Base-by-base conservation (phyloP, 2,329 filamentous ascomycete species). In the Exophiala bonariae region DNA sequence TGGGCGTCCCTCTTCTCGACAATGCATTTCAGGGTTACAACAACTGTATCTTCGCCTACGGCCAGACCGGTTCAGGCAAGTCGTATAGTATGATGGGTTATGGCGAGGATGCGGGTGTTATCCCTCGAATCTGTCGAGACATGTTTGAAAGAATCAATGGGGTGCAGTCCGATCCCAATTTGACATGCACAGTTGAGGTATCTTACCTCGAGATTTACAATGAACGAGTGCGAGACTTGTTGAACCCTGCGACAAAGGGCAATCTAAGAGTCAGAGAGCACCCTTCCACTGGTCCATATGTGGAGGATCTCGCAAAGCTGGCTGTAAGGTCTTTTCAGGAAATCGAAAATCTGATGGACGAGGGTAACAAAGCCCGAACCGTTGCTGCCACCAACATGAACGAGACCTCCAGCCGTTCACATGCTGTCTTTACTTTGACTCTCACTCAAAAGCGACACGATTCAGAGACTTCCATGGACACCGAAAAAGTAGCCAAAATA, bases 1-100 rank as follows among this genome's bases (percentile, higher is more conserved):
- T 99, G 54, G 93, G 93, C 54, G 82, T 83, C 59, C 93, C 93
- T 43, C 78, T 99, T 49, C 79, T 99, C 58, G 92, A 99, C 73
- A 99, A 99, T 80, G 93, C 93, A 14, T 99, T 99, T 66, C 83
- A 92, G 63, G 93, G 93, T 35, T 99, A 97, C 75, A 97, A 99
- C 77, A 99, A 97, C 70, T 99, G 93, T 77, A 99, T 99, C 64
- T 99, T 99, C 66, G 93, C 93, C 11, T 99, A 99, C 66, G 93
- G 93, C 14, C 93, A 99, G 74, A 99, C 93, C 2, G 93, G 93
- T 59, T 97, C 93, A 1, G 93, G 93, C 70, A 99, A 99, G 73
- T 96, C 90, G 13, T 99, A 99, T 70, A 96, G 91, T 23, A 99
- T 99, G 92, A 99, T 99, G 93, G 93, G 93, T 39, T 99, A 97